A percentile compares a stretch with the other conserved stretches of the same genome.
Evolutionary conservation across 1,139 yeast genomes (phyloP).

Genomic region (Yamadazyma epiphylla): DNA sequence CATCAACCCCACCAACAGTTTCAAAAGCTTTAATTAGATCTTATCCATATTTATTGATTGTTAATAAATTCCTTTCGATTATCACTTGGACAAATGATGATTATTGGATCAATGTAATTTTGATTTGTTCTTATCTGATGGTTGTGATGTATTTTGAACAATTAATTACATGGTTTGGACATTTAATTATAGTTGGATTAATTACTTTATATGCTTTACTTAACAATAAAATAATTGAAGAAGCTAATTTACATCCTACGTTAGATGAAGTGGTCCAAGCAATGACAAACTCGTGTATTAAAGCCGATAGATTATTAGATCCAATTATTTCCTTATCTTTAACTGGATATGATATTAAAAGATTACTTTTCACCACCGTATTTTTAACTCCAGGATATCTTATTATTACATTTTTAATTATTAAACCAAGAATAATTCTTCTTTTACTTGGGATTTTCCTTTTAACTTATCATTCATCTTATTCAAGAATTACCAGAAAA

Average conservation of each 20-base stretch:
- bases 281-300: conserved; percentile 68
- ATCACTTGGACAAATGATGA: conserved; percentile 92
- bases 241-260: conserved; percentile 69
- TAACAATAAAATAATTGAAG: conserved; percentile 46
- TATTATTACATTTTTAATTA: conserved; percentile 58
- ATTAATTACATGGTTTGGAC: conserved; percentile 76
- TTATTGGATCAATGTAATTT: conserved; percentile 67
- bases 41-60: conserved; percentile 76
- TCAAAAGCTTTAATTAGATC: conserved; percentile 78
- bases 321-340: conserved; percentile 73
- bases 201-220: conserved; percentile 64
- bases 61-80: conserved; percentile 65
- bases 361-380: conserved; percentile 77
- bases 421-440: conserved; percentile 69
- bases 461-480: conserved; percentile 81
- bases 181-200: conserved; percentile 64
- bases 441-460: conserved; percentile 58
- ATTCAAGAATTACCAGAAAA: conserved; percentile 75
- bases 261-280: conserved; percentile 86
- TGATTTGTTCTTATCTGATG: conserved; percentile 55
- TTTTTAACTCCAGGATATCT: conserved; percentile 83
- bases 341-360: conserved; percentile 72
- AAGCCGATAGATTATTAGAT: conserved; percentile 70
- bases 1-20: conserved; percentile 87
- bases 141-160: conserved; percentile 70